Conservation (phyloP, 352 stramenopile genomes). For the Pythium rishiriense region DNA sequence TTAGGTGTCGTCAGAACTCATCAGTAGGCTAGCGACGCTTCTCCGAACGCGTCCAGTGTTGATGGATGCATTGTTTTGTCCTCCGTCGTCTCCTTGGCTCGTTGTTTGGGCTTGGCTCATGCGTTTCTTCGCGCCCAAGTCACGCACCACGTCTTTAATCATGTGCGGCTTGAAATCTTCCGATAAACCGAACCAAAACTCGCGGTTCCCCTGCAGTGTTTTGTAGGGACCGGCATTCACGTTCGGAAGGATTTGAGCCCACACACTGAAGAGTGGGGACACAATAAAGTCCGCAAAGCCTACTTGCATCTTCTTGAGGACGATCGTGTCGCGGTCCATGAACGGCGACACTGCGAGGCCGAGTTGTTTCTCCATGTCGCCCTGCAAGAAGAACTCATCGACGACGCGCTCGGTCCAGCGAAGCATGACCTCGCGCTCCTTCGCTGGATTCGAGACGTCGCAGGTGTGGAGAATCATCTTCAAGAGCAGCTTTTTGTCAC, state of each 20-base stretch:
- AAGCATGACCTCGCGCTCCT: constrained; percentile 86
- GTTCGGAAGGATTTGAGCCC: constrained; percentile 77
- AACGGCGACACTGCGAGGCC: constrained; percentile 90
- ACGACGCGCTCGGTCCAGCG: constrained; percentile 93
- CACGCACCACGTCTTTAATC: constrained; percentile 77
- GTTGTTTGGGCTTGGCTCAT: constrained; percentile 27
- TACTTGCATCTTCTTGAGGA: constrained; percentile 92
- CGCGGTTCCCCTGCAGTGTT: constrained; percentile 70
- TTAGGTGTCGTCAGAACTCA: constrained; percentile 50
- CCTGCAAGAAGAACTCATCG: constrained; percentile 96
- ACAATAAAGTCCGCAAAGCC: constrained; percentile 96
- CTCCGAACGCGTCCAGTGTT: constrained; percentile 34
- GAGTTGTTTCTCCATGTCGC: constrained; percentile 93
- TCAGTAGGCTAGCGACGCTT: constrained; percentile 45
- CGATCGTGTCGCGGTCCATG: constrained; percentile 92
- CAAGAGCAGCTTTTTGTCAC: constrained; percentile 86
- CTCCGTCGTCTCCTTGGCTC: constrained; percentile 1
- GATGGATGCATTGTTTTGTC: constrained; percentile 22
- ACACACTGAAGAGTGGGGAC: constrained; percentile 82
- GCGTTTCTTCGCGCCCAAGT: constrained; percentile 45
- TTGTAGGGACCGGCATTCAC: constrained; percentile 70
- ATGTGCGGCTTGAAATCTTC: constrained; percentile 87
- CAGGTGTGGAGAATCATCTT: constrained; percentile 92
- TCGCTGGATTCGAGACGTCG: constrained; percentile 94
- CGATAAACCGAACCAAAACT: constrained; percentile 78